Evolutionary conservation across 2,329 filamentous ascomycete species (phyloP).

Genomic region (Graphilbum ipis-grandicollis): DNA sequence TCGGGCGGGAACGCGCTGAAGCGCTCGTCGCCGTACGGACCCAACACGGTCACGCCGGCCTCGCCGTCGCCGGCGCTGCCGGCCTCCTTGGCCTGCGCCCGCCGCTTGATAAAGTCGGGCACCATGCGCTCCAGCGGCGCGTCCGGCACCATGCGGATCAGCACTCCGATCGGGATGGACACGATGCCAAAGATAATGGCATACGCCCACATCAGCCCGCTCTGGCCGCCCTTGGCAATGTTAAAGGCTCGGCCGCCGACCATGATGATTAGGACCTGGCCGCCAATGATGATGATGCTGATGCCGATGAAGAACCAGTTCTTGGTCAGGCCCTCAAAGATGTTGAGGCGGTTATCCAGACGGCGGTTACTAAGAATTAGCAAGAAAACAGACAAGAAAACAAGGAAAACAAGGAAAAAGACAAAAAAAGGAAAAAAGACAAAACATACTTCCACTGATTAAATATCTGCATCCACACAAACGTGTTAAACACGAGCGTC

Average conservation of each 20-base stretch:
- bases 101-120: slow-evolving; percentile 33
- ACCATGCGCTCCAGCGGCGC: slow-evolving; percentile 37
- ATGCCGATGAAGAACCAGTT: slow-evolving; percentile 87
- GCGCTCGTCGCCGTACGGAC: slow-evolving; percentile 34
- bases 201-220: slow-evolving; percentile 68
- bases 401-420: background rate
- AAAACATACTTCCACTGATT: slow-evolving; percentile 78
- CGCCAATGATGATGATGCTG: slow-evolving; percentile 71
- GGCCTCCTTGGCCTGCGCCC: slow-evolving; percentile 12
- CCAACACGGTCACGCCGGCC: slow-evolving; percentile 42
- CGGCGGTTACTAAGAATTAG: slow-evolving; percentile 53
- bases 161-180: slow-evolving; percentile 70
- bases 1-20: slow-evolving; percentile 54
- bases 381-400: background rate
- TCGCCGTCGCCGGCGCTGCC: slow-evolving; percentile 14
- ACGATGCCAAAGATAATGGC: slow-evolving; percentile 68
- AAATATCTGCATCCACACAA: slow-evolving; percentile 99
- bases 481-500: slow-evolving; percentile 91
- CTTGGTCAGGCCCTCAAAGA: slow-evolving; percentile 70
- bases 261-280: slow-evolving; percentile 79
- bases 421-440: background rate
- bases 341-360: slow-evolving; percentile 87
- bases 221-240: slow-evolving; percentile 43
- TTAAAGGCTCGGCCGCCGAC: slow-evolving; percentile 70
- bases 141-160: slow-evolving; percentile 74